phyloP scores from a whole-genome alignment of 2,329 filamentous ascomycete species.

The Beauveria rudraprayagi region DNA sequence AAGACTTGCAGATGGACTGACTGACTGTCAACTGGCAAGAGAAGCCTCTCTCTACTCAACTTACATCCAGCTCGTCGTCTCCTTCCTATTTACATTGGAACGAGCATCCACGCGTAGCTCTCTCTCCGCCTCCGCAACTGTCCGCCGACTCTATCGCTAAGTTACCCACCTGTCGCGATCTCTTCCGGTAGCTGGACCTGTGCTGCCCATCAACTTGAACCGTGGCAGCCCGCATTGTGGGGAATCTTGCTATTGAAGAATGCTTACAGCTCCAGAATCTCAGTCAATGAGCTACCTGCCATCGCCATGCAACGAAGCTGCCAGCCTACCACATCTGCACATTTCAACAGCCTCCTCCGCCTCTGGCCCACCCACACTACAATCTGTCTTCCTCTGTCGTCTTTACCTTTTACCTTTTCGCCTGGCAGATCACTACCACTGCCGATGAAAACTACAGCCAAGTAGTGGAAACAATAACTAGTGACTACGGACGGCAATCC shows the following conservation, averaged over 20 bases:
- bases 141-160: neutral
- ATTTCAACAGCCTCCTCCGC: neutral
- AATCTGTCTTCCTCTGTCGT: neutral
- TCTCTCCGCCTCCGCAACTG: constrained; percentile 8
- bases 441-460: neutral
- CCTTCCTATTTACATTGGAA: neutral
- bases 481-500: neutral
- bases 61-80: neutral
- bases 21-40: neutral
- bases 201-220: neutral
- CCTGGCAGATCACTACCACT: neutral
- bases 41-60: neutral
- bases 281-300: neutral
- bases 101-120: neutral
- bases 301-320: neutral
- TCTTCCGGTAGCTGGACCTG: neutral
- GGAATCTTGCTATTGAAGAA: neutral
- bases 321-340: constrained; percentile 1
- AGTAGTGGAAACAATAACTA: neutral
- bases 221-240: constrained; percentile 8
- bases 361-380: constrained; percentile 12
- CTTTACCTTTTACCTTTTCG: neutral
- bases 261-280: neutral
- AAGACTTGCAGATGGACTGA: neutral
- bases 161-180: constrained; percentile 7